Evolutionary conservation across 225 moss, liverwort and hornwort species (phyloP).

Genomic region (Climacium dendroides): DNA sequence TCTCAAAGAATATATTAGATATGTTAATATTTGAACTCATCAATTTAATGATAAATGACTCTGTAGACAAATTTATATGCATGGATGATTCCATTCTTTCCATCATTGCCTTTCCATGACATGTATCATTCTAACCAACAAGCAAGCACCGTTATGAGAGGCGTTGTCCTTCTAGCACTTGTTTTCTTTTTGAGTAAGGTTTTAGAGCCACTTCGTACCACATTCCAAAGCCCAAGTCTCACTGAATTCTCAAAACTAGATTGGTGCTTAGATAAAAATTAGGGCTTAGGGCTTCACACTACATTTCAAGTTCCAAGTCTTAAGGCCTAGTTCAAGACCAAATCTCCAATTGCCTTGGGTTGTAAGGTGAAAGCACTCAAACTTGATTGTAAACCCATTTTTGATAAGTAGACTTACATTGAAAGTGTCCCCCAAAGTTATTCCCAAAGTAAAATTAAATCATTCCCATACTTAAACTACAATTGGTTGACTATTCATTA

Average conservation of each 20-base stretch:
- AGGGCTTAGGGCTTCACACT: not conserved
- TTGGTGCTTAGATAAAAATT: not conserved
- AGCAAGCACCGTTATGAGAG: rapidly evolving
- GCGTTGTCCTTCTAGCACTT: not conserved
- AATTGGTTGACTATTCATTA: not conserved
- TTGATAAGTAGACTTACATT: not conserved
- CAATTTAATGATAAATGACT: not conserved
- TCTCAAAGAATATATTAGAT: not conserved
- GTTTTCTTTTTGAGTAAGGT: not conserved
- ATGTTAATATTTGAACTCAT: not conserved
- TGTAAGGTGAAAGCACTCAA: not conserved
- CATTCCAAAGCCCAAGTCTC: not conserved
- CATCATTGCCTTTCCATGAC: not conserved
- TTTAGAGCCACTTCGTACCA: not conserved
- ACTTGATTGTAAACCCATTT: rapidly evolving
- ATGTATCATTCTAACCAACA: not conserved
- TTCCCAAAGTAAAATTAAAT: not conserved
- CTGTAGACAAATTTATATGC: not conserved
- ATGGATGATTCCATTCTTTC: not conserved
- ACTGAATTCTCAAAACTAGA: not conserved
- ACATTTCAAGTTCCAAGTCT: too few relatives aligned
- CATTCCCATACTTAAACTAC: not conserved
- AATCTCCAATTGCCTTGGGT: not conserved
- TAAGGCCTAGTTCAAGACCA: not conserved
- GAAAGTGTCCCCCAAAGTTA: not conserved